Conservation (phyloP, 345 rosid genomes). For the Gossypium ekmanianum region DNA sequence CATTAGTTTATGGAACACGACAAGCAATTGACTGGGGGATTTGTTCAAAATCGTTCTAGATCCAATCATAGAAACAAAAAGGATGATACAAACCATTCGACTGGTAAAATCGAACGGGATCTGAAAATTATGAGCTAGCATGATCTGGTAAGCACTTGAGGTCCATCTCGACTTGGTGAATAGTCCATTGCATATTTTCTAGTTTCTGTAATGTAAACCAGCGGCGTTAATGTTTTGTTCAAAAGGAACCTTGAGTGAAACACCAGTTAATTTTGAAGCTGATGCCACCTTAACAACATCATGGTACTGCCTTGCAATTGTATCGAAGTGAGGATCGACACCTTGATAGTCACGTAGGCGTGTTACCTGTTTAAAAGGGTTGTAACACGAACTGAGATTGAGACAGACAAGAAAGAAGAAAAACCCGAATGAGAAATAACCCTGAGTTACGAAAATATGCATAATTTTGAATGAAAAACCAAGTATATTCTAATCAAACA, state of each 20-base stretch:
- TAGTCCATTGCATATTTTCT: conserved; percentile 95
- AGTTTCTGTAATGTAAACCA: conserved; percentile 52
- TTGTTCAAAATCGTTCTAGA: background rate
- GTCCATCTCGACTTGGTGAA: conserved; percentile 92
- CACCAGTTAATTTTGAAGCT: background rate
- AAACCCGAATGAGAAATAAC: too few species aligned
- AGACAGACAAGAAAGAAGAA: background rate
- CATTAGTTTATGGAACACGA: too few species aligned
- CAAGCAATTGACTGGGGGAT: background rate
- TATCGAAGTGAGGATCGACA: conserved; percentile 91
- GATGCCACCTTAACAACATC: conserved; percentile 75
- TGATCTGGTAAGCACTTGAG: conserved; percentile 64
- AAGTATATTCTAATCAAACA: too few species aligned
- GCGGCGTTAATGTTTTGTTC: conserved; percentile 17
- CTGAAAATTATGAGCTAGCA: conserved; percentile 26
- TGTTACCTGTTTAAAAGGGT: conserved; percentile 54
- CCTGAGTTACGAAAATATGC: too few species aligned
- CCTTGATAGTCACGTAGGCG: conserved; percentile 98
- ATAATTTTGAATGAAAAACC: too few species aligned
- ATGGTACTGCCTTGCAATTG: conserved; percentile 88
- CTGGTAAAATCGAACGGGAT: background rate
- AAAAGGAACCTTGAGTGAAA: background rate
- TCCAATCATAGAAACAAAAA: background rate
- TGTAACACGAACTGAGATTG: conserved; percentile 1
- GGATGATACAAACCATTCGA: too few species aligned